A percentile compares a stretch with the other conserved stretches of the same genome.
Conservation (phyloP, 352 stramenopile species). For the Phytophthora macrochlamydospora region DNA sequence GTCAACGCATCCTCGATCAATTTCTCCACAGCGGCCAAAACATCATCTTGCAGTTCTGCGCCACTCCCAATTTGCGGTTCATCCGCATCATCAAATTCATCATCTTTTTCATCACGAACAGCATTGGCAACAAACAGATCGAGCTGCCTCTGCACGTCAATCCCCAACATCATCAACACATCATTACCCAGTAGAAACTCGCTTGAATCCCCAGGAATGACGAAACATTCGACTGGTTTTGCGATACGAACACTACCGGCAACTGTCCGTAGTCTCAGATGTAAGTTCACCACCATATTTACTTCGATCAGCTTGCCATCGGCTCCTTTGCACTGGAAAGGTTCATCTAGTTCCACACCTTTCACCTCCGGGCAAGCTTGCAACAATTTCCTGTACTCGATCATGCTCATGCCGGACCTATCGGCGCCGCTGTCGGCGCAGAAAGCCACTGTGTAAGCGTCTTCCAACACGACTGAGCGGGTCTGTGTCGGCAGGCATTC, state of each 20-base stretch:
- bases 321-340: slow-evolving; percentile 1
- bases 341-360: not conserved
- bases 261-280: slow-evolving; percentile 9
- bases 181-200: slow-evolving; percentile 21
- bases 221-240: slow-evolving; percentile 16
- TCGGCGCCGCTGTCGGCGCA: slow-evolving; percentile 13
- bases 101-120: slow-evolving; percentile 1
- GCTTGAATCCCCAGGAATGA: slow-evolving; percentile 13
- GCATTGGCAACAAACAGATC: slow-evolving; percentile 3
- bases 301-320: slow-evolving; percentile 11
- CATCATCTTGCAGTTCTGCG: not conserved
- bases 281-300: slow-evolving; percentile 11
- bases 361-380: not conserved
- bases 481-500: not conserved
- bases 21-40: slow-evolving; percentile 1
- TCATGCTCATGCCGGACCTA: slow-evolving; percentile 4
- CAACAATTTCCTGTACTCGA: not conserved
- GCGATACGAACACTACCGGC: slow-evolving; percentile 11
- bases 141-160: slow-evolving; percentile 13
- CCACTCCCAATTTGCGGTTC: not conserved
- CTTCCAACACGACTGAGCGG: slow-evolving; percentile 9
- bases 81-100: slow-evolving; percentile 16
- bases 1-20: not conserved
- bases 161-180: slow-evolving; percentile 12
- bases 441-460: slow-evolving; percentile 4